Evolutionary conservation across 768 basidiomycete species (phyloP).

Genomic region (Podaxis pistillaris): DNA sequence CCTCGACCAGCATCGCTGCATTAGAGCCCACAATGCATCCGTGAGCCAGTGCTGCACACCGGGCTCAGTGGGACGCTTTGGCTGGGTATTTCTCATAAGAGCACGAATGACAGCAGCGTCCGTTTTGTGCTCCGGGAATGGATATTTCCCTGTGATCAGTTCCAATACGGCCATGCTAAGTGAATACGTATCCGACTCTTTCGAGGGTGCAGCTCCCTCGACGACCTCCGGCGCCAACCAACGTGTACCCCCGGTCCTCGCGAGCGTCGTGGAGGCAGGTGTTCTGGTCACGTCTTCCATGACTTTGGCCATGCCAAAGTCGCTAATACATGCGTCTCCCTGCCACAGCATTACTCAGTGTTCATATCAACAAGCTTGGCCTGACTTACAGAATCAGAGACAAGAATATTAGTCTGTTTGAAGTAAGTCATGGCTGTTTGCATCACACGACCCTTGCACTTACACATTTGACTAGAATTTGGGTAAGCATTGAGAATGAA

Average conservation of each 20-base stretch:
- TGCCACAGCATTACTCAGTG: neutral
- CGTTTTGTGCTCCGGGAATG: neutral
- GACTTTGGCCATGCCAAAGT: conserved; percentile 1
- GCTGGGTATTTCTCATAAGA: conserved; percentile 27
- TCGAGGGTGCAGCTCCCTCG: neutral
- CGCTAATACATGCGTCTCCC: neutral
- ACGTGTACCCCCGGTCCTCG: neutral
- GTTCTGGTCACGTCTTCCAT: neutral
- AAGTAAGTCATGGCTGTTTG: neutral
- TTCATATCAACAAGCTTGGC: neutral
- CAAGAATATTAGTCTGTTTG: neutral
- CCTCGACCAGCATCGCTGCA: conserved; percentile 47
- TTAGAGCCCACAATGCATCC: conserved; percentile 46
- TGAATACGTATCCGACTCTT: neutral
- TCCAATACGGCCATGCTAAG: neutral
- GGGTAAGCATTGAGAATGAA: neutral
- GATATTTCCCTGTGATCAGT: neutral
- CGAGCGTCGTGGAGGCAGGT: conserved; percentile 23
- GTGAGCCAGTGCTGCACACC: conserved; percentile 36
- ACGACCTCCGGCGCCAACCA: conserved; percentile 3
- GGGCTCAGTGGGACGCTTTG: conserved; percentile 39
- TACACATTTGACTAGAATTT: conserved; percentile 10
- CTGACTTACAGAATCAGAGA: neutral
- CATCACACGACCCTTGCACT: neutral
- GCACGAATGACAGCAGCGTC: conserved; percentile 3